Conservation (phyloP, 352 stramenopile genomes). For the Globisporangium orthogonon region DNA sequence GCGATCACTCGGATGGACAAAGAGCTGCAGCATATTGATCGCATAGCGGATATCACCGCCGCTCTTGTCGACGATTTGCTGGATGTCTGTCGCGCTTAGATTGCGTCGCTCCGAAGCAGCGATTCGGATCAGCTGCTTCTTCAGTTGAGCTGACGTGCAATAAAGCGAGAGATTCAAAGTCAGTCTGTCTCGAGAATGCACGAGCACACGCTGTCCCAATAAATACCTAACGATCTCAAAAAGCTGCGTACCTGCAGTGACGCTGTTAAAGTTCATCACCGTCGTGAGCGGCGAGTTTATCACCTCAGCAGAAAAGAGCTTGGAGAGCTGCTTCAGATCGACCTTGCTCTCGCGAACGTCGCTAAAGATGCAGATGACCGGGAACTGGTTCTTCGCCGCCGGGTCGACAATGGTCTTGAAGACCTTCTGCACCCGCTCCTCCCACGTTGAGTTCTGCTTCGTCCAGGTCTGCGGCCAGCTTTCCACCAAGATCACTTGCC, state of each 20-base stretch:
- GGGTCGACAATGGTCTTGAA: conserved; percentile 51
- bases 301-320: conserved; percentile 61
- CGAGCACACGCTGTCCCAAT: background rate
- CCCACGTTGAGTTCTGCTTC: conserved; percentile 25
- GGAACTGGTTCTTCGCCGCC: conserved; percentile 26
- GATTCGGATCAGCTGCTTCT: conserved; percentile 53
- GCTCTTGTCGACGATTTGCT: conserved; percentile 49
- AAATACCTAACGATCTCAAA: background rate
- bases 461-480: conserved; percentile 62
- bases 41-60: conserved; percentile 77
- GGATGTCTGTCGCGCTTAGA: conserved; percentile 23
- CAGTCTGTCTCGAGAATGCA: background rate
- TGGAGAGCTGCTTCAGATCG: conserved; percentile 50
- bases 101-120: conserved; percentile 25
- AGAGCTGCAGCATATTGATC: conserved; percentile 70
- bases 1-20: background rate
- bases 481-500: conserved; percentile 63
- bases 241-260: conserved; percentile 45
- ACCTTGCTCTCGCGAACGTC: conserved; percentile 73
- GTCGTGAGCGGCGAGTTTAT: conserved; percentile 58
- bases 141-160: conserved; percentile 38
- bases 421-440: conserved; percentile 50
- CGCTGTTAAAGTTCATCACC: conserved; percentile 74
- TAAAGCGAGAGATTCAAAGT: background rate
- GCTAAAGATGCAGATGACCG: conserved; percentile 79